Evolutionary conservation across 1,284 basidiomycete species (phyloP).

Genomic region (Marasmius oreades): DNA sequence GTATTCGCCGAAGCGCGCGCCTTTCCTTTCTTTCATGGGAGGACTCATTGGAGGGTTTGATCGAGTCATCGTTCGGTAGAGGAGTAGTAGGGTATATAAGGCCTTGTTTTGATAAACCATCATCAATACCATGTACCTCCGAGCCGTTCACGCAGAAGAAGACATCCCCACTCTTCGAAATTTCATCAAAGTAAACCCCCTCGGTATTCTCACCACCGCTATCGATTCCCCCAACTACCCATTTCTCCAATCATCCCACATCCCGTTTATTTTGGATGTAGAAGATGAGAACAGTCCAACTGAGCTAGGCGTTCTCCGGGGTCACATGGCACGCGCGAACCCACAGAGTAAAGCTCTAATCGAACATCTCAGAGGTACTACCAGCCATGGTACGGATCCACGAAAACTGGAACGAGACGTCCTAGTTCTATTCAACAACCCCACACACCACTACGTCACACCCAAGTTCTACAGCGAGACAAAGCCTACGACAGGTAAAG

Average conservation of each 20-base stretch:
- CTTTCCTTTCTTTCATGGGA: no score
- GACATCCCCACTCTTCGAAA: slow-evolving; percentile 29
- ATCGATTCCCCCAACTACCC: slow-evolving; percentile 25
- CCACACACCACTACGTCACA: slow-evolving; percentile 25
- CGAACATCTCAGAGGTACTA: slow-evolving; percentile 5
- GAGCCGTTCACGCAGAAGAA: slow-evolving; percentile 34
- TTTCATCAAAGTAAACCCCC: slow-evolving; percentile 34
- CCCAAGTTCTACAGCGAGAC: slow-evolving; percentile 26
- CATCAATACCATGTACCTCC: slow-evolving; percentile 33
- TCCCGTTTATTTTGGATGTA: slow-evolving; percentile 37
- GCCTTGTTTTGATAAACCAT: no score
- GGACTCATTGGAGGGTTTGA: no score
- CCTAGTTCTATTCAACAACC: slow-evolving; percentile 24
- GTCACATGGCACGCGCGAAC: slow-evolving; percentile 26
- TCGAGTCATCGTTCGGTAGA: no score
- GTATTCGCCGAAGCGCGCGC: no score
- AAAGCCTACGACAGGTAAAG: slow-evolving; percentile 25
- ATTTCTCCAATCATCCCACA: slow-evolving; percentile 37
- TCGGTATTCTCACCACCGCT: slow-evolving; percentile 32
- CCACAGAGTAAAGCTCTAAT: slow-evolving; percentile 27
- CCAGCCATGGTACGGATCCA: slow-evolving; percentile 1
- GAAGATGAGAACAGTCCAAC: slow-evolving; percentile 13
- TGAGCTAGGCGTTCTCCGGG: slow-evolving; percentile 22
- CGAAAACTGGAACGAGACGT: slow-evolving; percentile 4
- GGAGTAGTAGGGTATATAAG: no score